Percentiles rank a stretch among this genome's conserved stretches.
phyloP scores from a whole-genome alignment of 345 rosid species.

The Ceriops decandra region DNA sequence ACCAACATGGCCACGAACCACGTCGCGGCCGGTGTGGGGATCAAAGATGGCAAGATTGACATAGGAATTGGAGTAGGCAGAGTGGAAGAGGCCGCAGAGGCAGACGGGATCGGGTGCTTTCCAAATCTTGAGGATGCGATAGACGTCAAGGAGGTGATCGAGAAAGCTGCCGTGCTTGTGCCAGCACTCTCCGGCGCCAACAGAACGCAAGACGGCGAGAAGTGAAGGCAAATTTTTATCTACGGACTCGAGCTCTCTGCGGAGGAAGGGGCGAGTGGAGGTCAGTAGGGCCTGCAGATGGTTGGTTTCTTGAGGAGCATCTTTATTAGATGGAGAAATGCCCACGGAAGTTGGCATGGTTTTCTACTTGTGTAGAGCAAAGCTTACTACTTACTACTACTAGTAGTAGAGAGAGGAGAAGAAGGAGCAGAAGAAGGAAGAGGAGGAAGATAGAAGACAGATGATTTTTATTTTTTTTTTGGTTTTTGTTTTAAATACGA shows the following conservation, averaged over 20 bases:
- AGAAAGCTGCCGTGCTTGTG: conserved; percentile 96
- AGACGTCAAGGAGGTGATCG: conserved; percentile 73
- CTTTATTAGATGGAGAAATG: background rate
- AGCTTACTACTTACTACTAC: no score
- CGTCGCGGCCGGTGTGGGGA: conserved; percentile 77
- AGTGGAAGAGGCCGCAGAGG: conserved; percentile 91
- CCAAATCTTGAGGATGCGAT: conserved; percentile 83
- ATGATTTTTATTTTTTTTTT: no score
- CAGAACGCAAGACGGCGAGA: conserved; percentile 66
- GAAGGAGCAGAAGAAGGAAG: no score
- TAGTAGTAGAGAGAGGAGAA: no score
- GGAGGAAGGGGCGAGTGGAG: conserved; percentile 80
- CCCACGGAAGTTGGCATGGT: conserved; percentile 11
- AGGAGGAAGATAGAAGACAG: no score
- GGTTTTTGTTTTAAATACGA: no score
- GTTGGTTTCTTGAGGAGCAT: background rate
- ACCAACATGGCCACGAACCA: conserved; percentile 74
- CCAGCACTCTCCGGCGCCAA: conserved; percentile 99
- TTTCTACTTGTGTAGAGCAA: no score
- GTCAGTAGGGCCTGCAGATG: conserved; percentile 38
- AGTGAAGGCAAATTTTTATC: conserved; percentile 62
- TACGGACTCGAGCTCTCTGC: conserved; percentile 69
- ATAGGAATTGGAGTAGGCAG: conserved; percentile 92
- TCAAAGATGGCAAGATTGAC: conserved; percentile 90
- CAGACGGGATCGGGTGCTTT: conserved; percentile 70